Evolutionary conservation across 768 basidiomycete species (phyloP).

Genomic region (Suillus bovinus): DNA sequence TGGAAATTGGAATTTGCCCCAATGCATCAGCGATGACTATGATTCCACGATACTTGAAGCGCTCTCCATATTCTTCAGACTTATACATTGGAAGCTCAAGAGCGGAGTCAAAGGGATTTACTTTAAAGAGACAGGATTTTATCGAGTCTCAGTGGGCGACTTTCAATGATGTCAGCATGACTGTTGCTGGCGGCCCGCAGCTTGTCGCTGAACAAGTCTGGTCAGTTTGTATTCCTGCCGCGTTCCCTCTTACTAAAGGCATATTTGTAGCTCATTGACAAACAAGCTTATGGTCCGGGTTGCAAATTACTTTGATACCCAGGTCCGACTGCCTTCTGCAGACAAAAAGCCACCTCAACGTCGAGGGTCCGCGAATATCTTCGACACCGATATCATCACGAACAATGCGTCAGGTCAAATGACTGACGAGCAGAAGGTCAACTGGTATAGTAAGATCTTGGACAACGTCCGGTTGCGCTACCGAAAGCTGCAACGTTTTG

Average conservation of each 20-base stretch:
- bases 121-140: slow-evolving; percentile 98
- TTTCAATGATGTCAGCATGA: slow-evolving; percentile 88
- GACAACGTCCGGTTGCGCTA: slow-evolving; percentile 91
- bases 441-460: slow-evolving; percentile 91
- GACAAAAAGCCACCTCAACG: slow-evolving; percentile 29
- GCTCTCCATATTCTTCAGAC: slow-evolving; percentile 84
- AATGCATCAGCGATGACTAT: slow-evolving; percentile 88
- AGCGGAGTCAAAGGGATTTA: slow-evolving; percentile 89
- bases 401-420: slow-evolving; percentile 48
- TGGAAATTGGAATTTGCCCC: slow-evolving; percentile 86
- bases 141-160: slow-evolving; percentile 96
- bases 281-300: slow-evolving; percentile 93
- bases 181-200: slow-evolving; percentile 82
- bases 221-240: slow-evolving; percentile 44
- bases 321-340: slow-evolving; percentile 75
- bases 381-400: slow-evolving; percentile 37
- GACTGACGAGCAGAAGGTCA: slow-evolving; percentile 79
- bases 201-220: slow-evolving; percentile 95
- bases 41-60: slow-evolving; percentile 88
- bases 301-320: slow-evolving; percentile 92
- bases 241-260: background rate
- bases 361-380: slow-evolving; percentile 33
- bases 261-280: slow-evolving; percentile 69
- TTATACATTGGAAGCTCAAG: slow-evolving; percentile 96
- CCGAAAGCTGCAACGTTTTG: slow-evolving; percentile 92